A percentile compares a stretch with the other conserved stretches of the same genome.
Evolutionary conservation across 805 yeast genomes (phyloP).

Genomic region (Metschnikowia kunwiensis): DNA sequence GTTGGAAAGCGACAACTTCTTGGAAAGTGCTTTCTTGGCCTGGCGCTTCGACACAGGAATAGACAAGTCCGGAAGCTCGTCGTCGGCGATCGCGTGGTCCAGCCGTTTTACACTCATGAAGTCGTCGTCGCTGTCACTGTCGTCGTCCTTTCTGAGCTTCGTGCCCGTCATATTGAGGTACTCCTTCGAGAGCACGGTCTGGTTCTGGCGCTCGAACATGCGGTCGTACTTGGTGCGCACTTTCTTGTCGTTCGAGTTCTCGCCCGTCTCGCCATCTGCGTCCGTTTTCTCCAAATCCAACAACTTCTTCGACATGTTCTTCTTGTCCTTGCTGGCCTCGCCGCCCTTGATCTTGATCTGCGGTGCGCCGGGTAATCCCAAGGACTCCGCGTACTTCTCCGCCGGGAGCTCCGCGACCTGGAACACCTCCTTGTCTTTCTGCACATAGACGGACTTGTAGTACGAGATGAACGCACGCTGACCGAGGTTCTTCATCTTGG

Average conservation of each 20-base stretch:
- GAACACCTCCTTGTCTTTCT: conserved; percentile 84
- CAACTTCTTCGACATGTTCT: conserved; percentile 77
- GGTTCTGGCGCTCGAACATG: conserved; percentile 94
- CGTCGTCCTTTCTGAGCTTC: conserved; percentile 27
- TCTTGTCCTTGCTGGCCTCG: conserved; percentile 63
- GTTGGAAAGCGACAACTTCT: conserved; percentile 62
- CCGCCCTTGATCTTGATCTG: conserved; percentile 68
- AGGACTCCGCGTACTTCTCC: conserved; percentile 79
- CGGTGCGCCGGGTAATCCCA: conserved; percentile 97
- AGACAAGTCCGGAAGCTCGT: conserved; percentile 58
- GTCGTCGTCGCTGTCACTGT: conserved; percentile 54
- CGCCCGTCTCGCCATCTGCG: conserved; percentile 55
- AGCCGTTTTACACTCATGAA: conserved; percentile 77
- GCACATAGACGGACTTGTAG: conserved; percentile 77
- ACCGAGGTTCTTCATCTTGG: conserved; percentile 87
- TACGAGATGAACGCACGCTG: conserved; percentile 96
- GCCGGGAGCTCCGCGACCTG: conserved; percentile 71
- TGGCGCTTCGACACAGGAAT: conserved; percentile 79
- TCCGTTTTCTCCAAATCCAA: conserved; percentile 49
- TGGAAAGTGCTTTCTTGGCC: conserved; percentile 81
- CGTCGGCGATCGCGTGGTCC: conserved; percentile 68
- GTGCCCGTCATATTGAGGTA: conserved; percentile 69
- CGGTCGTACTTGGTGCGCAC: conserved; percentile 88
- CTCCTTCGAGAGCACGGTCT: conserved; percentile 86
- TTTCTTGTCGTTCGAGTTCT: conserved; percentile 32